Evolutionary conservation across 257 asterid genomes (phyloP).

Genomic region (Galeopsis tetrahit): DNA sequence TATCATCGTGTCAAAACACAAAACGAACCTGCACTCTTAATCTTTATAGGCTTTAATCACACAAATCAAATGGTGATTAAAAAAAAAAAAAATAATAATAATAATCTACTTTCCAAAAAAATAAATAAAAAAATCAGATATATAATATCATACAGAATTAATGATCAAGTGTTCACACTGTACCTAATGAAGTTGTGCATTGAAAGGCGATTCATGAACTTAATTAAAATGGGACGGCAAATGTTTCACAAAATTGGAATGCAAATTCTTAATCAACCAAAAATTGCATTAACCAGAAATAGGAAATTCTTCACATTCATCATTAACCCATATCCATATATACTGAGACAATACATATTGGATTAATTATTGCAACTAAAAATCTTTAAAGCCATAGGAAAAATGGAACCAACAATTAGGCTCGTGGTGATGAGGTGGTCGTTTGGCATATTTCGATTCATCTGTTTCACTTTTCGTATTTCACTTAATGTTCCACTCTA

Average conservation of each 20-base stretch:
- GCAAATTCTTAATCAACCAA: background rate
- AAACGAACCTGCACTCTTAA: too few species aligned
- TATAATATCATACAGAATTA: too few species aligned
- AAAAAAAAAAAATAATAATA: too few species aligned
- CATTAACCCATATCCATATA: background rate
- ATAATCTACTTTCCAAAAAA: too few species aligned
- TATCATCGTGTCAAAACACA: too few species aligned
- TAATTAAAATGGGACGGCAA: constrained; percentile 30
- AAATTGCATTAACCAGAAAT: constrained; percentile 17
- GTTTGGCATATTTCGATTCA: background rate
- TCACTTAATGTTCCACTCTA: too few species aligned
- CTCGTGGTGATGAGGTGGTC: background rate
- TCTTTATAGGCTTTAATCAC: too few species aligned
- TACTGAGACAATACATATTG: background rate
- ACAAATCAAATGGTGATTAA: too few species aligned
- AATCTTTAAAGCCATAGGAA: background rate
- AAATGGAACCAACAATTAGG: constrained; percentile 4
- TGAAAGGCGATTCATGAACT: constrained; percentile 13
- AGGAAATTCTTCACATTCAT: constrained; percentile 22
- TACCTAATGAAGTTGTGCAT: constrained; percentile 19
- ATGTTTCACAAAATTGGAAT: constrained; percentile 36
- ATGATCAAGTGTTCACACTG: too few species aligned
- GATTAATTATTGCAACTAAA: background rate
- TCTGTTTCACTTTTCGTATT: too few species aligned
- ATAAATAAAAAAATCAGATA: too few species aligned